Base-by-base conservation (phyloP, 1,284 basidiomycete genomes). In the Cystobasidiaceae sp. region DNA sequence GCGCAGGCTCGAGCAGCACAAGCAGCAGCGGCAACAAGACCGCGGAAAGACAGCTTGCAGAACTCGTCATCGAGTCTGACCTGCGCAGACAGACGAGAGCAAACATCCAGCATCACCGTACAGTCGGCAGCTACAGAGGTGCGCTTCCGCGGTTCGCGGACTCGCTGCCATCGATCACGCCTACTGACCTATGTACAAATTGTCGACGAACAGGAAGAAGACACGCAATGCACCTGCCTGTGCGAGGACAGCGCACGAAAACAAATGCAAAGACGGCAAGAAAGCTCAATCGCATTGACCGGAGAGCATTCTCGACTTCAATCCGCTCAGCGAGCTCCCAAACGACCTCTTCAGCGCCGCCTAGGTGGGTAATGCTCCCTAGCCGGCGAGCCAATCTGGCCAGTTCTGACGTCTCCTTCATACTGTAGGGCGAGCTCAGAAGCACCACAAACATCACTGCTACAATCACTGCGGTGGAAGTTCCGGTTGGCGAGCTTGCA, bases 121-220 rank as follows among this genome's bases (percentile, higher is more conserved):
- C 86, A 81, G 90, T 94, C 77, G 91, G 92, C 51, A 89, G 85
- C 72, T 91, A 93, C 75, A 84, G 87, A 61, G 91, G 91, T 11
- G n/a, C n/a, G n/a, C n/a, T 39, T 39, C n/a, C 11, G 11, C n/a
- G 11, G 37, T 39, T 39, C n/a, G 37, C 11, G 11, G 11, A n/a
- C 37, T 39, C 37, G 37, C n/a, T 39, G 37, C 37, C 37, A 11
- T 39, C 11, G 11, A 39, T 11, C 11, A n/a, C 11, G 11, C 37
- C n/a, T 39, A n/a, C 37, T 39, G 37, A 39, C 37, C 37, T n/a
- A n/a, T n/a, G 11, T 39, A 39, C n/a, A n/a, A n/a, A n/a, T n/a
- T n/a, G n/a, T n/a, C n/a, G n/a, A n/a, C n/a, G n/a, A n/a, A n/a
- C n/a, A n/a, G n/a, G n/a, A 34, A 83, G 85, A 78, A 81, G 91